Conservation (phyloP, 768 basidiomycete species). For the Termitomyces sp. region DNA sequence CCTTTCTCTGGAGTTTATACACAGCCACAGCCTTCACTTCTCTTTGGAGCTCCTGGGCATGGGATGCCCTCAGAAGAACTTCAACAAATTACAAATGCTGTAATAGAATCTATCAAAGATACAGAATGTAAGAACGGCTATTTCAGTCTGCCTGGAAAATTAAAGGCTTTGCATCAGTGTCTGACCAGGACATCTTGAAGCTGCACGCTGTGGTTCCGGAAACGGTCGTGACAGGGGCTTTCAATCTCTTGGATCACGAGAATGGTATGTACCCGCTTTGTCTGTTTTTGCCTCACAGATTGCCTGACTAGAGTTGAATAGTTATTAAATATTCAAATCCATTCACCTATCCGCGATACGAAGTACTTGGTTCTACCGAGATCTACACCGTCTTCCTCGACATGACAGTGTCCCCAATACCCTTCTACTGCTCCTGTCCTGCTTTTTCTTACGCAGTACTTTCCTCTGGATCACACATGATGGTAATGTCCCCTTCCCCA, state of each 20-base stretch:
- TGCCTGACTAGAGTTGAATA: constrained; percentile 16
- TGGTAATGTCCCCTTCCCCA: constrained; percentile 36
- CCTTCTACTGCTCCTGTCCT: constrained; percentile 70
- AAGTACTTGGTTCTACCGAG: constrained; percentile 62
- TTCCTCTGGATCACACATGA: constrained; percentile 50
- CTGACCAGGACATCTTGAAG: constrained; percentile 49
- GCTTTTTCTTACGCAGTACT: constrained; percentile 65
- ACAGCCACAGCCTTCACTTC: background rate
- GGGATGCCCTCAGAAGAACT: constrained; percentile 20
- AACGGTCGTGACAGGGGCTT: constrained; percentile 56
- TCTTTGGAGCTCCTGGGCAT: background rate
- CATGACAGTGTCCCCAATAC: constrained; percentile 28
- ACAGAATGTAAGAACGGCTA: constrained; percentile 22
- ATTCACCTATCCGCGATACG: constrained; percentile 55
- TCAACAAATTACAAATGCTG: constrained; percentile 17
- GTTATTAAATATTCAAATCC: constrained; percentile 57
- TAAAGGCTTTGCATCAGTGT: constrained; percentile 19
- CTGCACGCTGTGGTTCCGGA: constrained; percentile 59
- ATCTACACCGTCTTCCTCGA: constrained; percentile 55
- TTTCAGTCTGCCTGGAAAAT: background rate
- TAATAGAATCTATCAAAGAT: constrained; percentile 25
- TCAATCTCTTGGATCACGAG: constrained; percentile 71
- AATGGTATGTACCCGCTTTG: constrained; percentile 37
- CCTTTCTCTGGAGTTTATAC: background rate
- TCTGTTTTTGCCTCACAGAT: background rate